A percentile compares a stretch with the other conserved stretches of the same genome.
phyloP scores from a whole-genome alignment of 805 yeast genomes.

The Zygotorulaspora sp. region DNA sequence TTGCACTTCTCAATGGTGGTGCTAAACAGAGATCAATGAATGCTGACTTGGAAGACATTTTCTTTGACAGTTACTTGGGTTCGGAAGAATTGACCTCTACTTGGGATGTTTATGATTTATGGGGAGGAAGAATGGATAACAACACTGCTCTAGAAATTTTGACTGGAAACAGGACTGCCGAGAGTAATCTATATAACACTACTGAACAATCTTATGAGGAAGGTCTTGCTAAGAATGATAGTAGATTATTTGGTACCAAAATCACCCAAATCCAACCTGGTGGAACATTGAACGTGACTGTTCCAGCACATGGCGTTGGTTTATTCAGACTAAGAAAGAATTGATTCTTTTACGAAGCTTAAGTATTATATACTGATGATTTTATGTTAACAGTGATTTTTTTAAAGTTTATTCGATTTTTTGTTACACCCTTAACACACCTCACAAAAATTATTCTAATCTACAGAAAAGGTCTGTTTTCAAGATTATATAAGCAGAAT shows the following conservation, averaged over 20 bases:
- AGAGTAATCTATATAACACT: slow-evolving; percentile 4
- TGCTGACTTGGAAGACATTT: slow-evolving; percentile 6
- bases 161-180: not conserved
- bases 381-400: too few species aligned
- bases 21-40: slow-evolving; percentile 5
- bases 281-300: slow-evolving; percentile 1
- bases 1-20: slow-evolving; percentile 11
- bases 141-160: slow-evolving; percentile 4
- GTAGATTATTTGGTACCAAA: slow-evolving; percentile 7
- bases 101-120: slow-evolving; percentile 11
- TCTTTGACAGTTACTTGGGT: slow-evolving; percentile 3
- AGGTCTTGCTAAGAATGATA: slow-evolving; percentile 9
- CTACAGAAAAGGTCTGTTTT: too few species aligned
- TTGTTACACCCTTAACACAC: too few species aligned
- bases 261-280: slow-evolving; percentile 2
- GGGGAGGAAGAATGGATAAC: slow-evolving; percentile 10
- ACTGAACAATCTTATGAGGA: slow-evolving; percentile 7
- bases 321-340: slow-evolving; percentile 3
- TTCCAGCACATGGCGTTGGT: slow-evolving; percentile 7
- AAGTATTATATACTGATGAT: too few species aligned
- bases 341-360: too few species aligned
- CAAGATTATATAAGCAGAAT: too few species aligned
- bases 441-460: too few species aligned
- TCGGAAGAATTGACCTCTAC: slow-evolving; percentile 5
- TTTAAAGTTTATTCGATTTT: too few species aligned